Percentiles rank a stretch among this genome's conserved stretches.
Conservation (phyloP, 2,329 filamentous ascomycete genomes). For the Pezicula carpinea region DNA sequence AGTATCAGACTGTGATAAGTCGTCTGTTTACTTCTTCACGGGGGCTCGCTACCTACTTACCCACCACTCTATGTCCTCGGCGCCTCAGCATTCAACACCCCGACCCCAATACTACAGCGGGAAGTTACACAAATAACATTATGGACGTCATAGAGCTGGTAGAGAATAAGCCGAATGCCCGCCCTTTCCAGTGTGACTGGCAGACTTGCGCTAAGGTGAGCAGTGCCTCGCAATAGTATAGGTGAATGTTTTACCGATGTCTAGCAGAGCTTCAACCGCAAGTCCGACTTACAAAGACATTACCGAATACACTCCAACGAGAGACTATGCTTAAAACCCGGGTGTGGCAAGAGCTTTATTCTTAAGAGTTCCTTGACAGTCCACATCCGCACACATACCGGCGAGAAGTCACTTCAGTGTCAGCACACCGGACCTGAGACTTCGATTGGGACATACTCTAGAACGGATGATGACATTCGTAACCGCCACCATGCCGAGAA, state of each 20-base stretch:
- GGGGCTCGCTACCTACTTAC: too few relatives aligned
- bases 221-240: background rate
- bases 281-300: conserved; percentile 66
- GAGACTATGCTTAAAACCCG: conserved; percentile 55
- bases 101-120: background rate
- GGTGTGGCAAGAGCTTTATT: conserved; percentile 67
- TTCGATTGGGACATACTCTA: too few relatives aligned
- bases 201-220: conserved; percentile 56
- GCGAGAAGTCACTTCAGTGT: conserved; percentile 68
- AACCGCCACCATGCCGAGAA: too few relatives aligned
- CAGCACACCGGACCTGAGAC: conserved; percentile 35
- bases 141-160: conserved; percentile 65
- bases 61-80: too few relatives aligned
- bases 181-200: conserved; percentile 63
- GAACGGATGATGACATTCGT: too few relatives aligned
- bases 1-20: background rate
- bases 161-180: conserved; percentile 57
- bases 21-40: too few relatives aligned
- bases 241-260: conserved; percentile 5
- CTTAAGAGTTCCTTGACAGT: conserved; percentile 66
- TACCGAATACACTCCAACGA: conserved; percentile 70
- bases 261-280: conserved; percentile 63
- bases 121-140: background rate
- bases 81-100: background rate
- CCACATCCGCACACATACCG: conserved; percentile 66